Percentiles rank a stretch among this genome's conserved stretches.
Conservation (phyloP, 208 protist species). For the Wallacemonas rigidus region DNA sequence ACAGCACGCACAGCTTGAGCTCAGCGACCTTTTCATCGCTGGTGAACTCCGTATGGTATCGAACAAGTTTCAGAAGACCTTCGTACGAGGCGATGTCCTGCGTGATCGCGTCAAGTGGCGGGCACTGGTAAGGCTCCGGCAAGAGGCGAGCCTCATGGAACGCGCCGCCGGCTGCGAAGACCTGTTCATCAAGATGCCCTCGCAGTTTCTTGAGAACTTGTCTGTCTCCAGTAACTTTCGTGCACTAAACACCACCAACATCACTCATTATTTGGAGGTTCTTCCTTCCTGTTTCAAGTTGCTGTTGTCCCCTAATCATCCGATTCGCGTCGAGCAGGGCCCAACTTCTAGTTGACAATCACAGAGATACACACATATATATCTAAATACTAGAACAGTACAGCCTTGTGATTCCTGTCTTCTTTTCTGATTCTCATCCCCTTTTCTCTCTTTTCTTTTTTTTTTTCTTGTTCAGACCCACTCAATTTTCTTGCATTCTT, state of each 20-base stretch:
- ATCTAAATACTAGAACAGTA: neutral
- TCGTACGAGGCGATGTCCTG: conserved; percentile 35
- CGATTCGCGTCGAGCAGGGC: conserved; percentile 28
- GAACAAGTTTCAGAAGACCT: conserved; percentile 33
- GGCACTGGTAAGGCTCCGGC: conserved; percentile 44
- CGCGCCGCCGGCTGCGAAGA: conserved; percentile 16
- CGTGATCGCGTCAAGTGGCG: conserved; percentile 46
- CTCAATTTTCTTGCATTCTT: neutral
- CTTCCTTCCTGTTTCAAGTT: conserved; percentile 2
- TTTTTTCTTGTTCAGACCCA: neutral
- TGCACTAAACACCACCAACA: conserved; percentile 66
- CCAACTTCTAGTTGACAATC: neutral
- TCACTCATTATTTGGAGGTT: conserved; percentile 42
- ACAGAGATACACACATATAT: neutral
- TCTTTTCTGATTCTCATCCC: neutral
- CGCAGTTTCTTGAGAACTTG: neutral
- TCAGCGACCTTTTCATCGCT: conserved; percentile 49
- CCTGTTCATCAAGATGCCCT: conserved; percentile 6
- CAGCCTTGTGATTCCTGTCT: neutral
- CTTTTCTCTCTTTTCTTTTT: conserved; percentile 14
- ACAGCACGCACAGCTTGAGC: conserved; percentile 35
- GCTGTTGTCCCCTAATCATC: conserved; percentile 39
- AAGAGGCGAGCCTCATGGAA: conserved; percentile 23
- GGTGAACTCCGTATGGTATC: conserved; percentile 62
- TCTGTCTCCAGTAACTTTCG: conserved; percentile 26